phyloP scores from a whole-genome alignment of 345 rosid genomes.

The Laguncularia racemosa region DNA sequence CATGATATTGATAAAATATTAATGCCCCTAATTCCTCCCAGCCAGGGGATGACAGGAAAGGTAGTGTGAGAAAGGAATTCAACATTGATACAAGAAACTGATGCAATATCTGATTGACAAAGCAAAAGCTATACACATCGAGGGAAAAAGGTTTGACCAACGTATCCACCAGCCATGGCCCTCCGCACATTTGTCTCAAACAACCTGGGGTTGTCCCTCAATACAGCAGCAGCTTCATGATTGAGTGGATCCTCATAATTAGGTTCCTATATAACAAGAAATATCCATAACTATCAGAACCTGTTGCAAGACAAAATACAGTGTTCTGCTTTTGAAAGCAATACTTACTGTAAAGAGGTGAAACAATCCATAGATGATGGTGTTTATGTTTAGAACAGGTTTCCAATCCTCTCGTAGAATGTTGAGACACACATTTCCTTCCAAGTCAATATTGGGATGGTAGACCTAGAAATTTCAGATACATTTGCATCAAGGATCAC shows the following conservation, averaged over 20 bases:
- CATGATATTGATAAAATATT: neutral
- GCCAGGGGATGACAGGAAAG: slow-evolving; percentile 1
- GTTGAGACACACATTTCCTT: slow-evolving; percentile 94
- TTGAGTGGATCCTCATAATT: slow-evolving; percentile 93
- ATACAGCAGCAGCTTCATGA: slow-evolving; percentile 81
- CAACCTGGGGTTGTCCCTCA: slow-evolving; percentile 74
- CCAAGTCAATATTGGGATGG: slow-evolving; percentile 98
- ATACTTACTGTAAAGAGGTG: slow-evolving; percentile 83
- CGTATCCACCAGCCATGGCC: slow-evolving; percentile 78
- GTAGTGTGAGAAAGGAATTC: slow-evolving; percentile 9
- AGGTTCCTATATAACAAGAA: slow-evolving; percentile 51
- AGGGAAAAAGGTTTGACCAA: slow-evolving; percentile 65
- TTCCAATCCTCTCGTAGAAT: slow-evolving; percentile 98
- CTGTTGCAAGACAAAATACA: neutral
- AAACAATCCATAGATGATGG: slow-evolving; percentile 75
- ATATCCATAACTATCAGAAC: neutral
- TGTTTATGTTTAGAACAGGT: slow-evolving; percentile 93
- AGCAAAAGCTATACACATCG: slow-evolving; percentile 46
- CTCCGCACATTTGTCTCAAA: slow-evolving; percentile 65
- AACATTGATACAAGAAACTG: slow-evolving; percentile 11
- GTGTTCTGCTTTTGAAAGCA: too few relatives aligned
- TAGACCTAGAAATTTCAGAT: slow-evolving; percentile 47
- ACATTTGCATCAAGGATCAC: neutral
- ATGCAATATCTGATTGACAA: slow-evolving; percentile 8
- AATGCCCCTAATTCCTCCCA: slow-evolving; percentile 2